Conservation (phyloP, 2,329 filamentous ascomycete species). For the Fusarium sp. region DNA sequence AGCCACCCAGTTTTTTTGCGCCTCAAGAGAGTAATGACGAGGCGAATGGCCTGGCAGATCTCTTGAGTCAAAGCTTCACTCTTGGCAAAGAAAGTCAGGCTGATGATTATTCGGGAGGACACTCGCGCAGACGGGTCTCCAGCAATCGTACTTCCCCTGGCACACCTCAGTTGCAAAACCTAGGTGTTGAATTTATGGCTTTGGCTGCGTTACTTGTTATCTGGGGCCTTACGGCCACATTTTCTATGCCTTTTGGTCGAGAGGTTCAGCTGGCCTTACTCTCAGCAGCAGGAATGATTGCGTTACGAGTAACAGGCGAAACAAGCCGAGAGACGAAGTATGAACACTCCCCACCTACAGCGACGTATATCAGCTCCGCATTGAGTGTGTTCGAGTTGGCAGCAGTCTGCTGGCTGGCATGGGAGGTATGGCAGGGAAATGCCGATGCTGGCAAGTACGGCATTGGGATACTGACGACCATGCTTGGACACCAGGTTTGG, state of each 20-base stretch:
- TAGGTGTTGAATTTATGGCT: constrained; percentile 41
- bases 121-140: background rate
- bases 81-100: constrained; percentile 51
- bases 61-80: constrained; percentile 61
- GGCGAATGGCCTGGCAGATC: constrained; percentile 59
- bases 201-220: constrained; percentile 42
- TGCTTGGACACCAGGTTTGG: constrained; percentile 53
- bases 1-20: constrained; percentile 73
- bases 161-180: constrained; percentile 3
- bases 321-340: constrained; percentile 34
- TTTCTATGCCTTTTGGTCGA: constrained; percentile 44
- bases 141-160: background rate
- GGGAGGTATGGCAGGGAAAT: constrained; percentile 49
- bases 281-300: constrained; percentile 49
- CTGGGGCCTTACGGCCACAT: constrained; percentile 46
- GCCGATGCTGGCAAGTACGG: constrained; percentile 48
- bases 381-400: constrained; percentile 52
- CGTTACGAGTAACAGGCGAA: constrained; percentile 50
- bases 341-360: constrained; percentile 32
- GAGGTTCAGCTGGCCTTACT: constrained; percentile 49
- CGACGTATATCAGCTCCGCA: constrained; percentile 45
- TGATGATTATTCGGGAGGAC: background rate
- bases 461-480: constrained; percentile 47
- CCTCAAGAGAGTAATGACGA: constrained; percentile 58
- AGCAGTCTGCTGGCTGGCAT: constrained; percentile 53